Base-by-base conservation (phyloP, 2,329 filamentous ascomycete genomes). In the Xylariaceae sp. region DNA sequence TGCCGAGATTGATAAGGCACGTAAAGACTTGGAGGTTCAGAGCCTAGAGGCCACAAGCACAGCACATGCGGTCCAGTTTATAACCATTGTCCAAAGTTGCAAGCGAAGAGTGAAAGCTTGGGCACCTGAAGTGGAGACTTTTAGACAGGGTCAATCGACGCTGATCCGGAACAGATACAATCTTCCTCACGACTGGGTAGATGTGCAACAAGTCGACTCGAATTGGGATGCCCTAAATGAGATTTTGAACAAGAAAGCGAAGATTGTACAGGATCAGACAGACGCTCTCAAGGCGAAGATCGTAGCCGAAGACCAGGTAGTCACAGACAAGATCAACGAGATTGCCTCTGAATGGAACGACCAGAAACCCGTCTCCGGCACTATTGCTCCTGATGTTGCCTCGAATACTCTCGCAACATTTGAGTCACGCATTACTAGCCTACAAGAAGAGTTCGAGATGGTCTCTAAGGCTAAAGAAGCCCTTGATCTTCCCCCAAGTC, bases 391-490 rank as follows among this genome's bases (percentile, higher is more conserved):
- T 0, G 87, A 93, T 34, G 81, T 91, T 54, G 93, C 93, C 9
- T 93, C 89, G 22, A 78, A 81, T 28, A 93, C 88, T 1, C 73
- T 99, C 37, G 79, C 76, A 50, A 81, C 78, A 12, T 98, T 97
- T 59, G 90, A 97, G 61, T 74, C 76, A 24, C 86, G 87, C 37
- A 88, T 98, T 50, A 89, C 86, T 31, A 83, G 83, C 56, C 74
- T 99, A 18, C 87, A 91, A 57, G 83, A 84, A 32, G 90, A 98
- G 60, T 87, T 86, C 19, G 85, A 93, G 44, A 95, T 95, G 81
- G 89, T 99, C 12, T 85, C 87, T 4, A 95, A 89, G 64, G 94
- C 94, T 3, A 98, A 97, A 66, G 93, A 99, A 64, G 93, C 93
- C 3, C 81, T 99, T 32, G 89, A 95, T 60, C 77, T 99, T 32